Conservation (phyloP, 345 rosid genomes). For the Salix viminalis region DNA sequence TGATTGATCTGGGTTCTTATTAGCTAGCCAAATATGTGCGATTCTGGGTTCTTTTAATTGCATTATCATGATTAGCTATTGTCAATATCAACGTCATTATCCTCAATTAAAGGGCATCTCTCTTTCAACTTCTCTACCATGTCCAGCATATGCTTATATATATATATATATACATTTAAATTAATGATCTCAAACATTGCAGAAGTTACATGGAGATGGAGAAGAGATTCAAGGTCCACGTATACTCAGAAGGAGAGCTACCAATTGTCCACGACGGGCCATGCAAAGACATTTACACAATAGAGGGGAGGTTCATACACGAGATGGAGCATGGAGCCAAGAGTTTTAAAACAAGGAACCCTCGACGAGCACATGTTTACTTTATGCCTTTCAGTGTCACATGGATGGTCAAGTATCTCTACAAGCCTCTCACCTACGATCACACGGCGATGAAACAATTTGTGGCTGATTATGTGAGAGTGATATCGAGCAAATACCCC, state of each 20-base stretch:
- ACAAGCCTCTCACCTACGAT: slow-evolving; percentile 36
- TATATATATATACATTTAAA: not conserved
- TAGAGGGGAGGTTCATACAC: slow-evolving; percentile 81
- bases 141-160: not conserved
- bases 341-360: slow-evolving; percentile 53
- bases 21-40: no score
- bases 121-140: no score
- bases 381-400: slow-evolving; percentile 85
- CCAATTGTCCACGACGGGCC: slow-evolving; percentile 85
- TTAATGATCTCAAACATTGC: not conserved
- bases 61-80: no score
- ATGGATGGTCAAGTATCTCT: slow-evolving; percentile 66
- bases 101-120: no score
- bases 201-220: slow-evolving; percentile 91
- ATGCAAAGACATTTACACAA: slow-evolving; percentile 68
- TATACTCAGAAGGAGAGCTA: slow-evolving; percentile 71
- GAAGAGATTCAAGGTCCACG: slow-evolving; percentile 76
- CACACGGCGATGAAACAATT: slow-evolving; percentile 44
- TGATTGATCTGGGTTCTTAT: no score
- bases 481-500: slow-evolving; percentile 59
- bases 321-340: slow-evolving; percentile 58
- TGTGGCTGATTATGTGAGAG: slow-evolving; percentile 60
- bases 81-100: no score
- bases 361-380: slow-evolving; percentile 58
- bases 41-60: no score